Base-by-base conservation (phyloP, 495 filamentous ascomycete species). In the Chaetomidium leptoderma region DNA sequence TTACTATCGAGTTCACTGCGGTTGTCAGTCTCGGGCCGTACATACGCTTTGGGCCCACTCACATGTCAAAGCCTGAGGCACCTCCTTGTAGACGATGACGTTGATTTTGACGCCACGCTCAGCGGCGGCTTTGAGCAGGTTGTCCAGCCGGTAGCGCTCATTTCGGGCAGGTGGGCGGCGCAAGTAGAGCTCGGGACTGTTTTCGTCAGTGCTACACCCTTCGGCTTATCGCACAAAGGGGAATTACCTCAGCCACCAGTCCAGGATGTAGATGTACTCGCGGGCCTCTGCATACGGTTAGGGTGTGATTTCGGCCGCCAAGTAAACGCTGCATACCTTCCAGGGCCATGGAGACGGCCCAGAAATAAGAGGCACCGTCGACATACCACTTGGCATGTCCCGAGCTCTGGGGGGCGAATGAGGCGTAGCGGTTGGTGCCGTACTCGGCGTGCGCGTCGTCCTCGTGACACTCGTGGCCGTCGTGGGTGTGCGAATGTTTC, bases 11-110 rank as follows among this genome's bases (percentile, higher is more conserved):
- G 40, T 86, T 87, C 43, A 95, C 88, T 90, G 64, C 21, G 13
- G 5, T 14, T 0, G 55, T 54, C 13, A 58, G 36, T 21, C 14
- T 13, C 65, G n/a, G 63, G 24, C 33, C 7, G 39, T 56, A 17
- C 40, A 51, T 45, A 48, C 43, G 44, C 36, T 19, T 44, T 24
- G 24, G 33, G 35, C 3, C 23, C 19, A 83, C 89, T 79, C 83
- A 93, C 90, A 79, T 19, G 90, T 92, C 56, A 97, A 73, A 14
- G 91, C 89, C 64, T 91, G 86, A 1, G 87, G 84, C 14, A 90
- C 91, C 73, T 97, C 92, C 74, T 97, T 97, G 76, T 97, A 97
- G 16, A 97, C 91, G 52, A 96, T 92, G 46, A 97, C 81, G 61
- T 93, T 89, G 58, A 97, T 77, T 47, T 84, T 82, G 24, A 97